These are phyloP conservation scores for Inosperma sp. DNA, from an alignment of 768 basidiomycete species.

Conservation along the genomic window DNA sequence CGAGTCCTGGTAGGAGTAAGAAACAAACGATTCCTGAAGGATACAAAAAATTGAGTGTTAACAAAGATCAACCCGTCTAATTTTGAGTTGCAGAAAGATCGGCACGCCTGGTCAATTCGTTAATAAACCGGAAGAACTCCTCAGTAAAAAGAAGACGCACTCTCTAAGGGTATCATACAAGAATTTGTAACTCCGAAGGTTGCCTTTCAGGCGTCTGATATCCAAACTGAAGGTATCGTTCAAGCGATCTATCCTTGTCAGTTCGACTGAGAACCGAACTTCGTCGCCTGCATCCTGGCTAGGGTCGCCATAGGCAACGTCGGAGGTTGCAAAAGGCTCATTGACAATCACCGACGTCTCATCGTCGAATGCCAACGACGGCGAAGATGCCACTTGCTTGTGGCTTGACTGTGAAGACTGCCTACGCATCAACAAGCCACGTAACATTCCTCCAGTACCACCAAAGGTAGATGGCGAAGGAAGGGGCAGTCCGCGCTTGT, in stretches of 20 bases:
- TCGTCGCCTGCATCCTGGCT: conserved; percentile 87
- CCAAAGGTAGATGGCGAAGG: conserved; percentile 72
- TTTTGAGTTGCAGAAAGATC: conserved; percentile 33
- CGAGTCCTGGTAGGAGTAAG: conserved; percentile 3
- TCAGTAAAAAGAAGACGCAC: conserved; percentile 43
- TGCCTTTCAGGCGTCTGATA: conserved; percentile 88
- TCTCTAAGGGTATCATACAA: conserved; percentile 83
- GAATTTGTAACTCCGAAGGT: conserved; percentile 89
- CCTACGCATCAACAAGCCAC: conserved; percentile 83
- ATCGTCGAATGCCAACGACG: conserved; percentile 46
- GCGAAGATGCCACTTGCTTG: conserved; percentile 35
- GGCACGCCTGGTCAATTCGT: conserved; percentile 35
- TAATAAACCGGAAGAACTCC: neutral
- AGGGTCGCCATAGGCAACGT: conserved; percentile 74
- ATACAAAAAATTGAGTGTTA: conserved; percentile 8
- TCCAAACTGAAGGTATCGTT: conserved; percentile 90
- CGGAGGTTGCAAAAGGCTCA: conserved; percentile 36
- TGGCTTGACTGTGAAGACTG: conserved; percentile 75
- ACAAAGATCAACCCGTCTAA: conserved; percentile 12
- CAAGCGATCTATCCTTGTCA: conserved; percentile 85
- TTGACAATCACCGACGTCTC: conserved; percentile 41
- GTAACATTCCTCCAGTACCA: conserved; percentile 72
- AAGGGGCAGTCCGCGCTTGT: conserved; percentile 82
- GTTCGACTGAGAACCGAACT: conserved; percentile 93
- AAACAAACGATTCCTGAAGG: conserved; percentile 12